Base-by-base conservation (phyloP, 805 yeast genomes). In the Ogataea angusta region DNA sequence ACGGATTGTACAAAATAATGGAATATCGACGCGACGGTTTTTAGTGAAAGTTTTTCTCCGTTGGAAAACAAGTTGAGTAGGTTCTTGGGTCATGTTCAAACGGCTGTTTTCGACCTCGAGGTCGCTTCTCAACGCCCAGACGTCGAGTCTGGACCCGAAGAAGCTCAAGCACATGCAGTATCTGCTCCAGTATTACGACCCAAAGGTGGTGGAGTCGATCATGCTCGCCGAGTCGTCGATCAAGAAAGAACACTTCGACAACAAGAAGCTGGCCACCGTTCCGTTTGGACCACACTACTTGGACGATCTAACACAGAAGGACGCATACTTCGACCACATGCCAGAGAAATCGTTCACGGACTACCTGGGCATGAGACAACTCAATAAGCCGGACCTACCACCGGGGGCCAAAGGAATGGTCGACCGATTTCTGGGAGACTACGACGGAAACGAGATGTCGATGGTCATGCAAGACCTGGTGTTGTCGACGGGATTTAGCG, bases 201-300 rank as follows among this genome's bases (percentile, higher is more conserved):
- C 89, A 23, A 84, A 82, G 43, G 72, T 90, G 36, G 75, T 91
- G 47, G 85, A 87, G 57, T 78, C 95, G 38, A 87, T 93, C 50
- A 70, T 84, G 52, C 72, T 83, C 32, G 86, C 97, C 0, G 96
- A 91, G 66, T 69, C 83, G 5, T 72, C 76, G 14, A 79, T 89
- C 37, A 69, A 78, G 8, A 91, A 95, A 14, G 68, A 75, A 35
- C 75, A 82, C 47, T 77, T 79, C 66, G 57, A 61, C 4, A 55
- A 64, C 34, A 71, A 72, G 37, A 69, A 66, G 43, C 61, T 66
- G 36, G 63, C 70, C 17, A 63, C 67, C 6, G 65, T 67, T 22
- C 72, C 69, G 48, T 86, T 86, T 60, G 82, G 87, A 0, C 93
- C 95, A 5, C 73, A 77, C 33, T 77, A 78, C 51, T 62, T 73